Percentiles rank a stretch among this genome's conserved stretches.
Evolutionary conservation across 2,329 filamentous ascomycete genomes (phyloP).

Genomic region (Ascochyta pisi): DNA sequence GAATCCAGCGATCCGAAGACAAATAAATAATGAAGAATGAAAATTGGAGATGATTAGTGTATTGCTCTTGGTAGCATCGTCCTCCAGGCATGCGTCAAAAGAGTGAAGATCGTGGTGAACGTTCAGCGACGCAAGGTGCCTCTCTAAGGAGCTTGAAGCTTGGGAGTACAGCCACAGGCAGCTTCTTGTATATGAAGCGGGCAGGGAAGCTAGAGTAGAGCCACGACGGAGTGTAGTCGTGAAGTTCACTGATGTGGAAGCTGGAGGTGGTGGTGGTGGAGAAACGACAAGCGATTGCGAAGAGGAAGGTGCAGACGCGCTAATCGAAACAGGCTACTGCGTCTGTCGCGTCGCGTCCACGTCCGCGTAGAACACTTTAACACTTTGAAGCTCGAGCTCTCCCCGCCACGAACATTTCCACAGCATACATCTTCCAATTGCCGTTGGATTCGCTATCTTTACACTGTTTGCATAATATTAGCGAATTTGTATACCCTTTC

Average conservation of each 20-base stretch:
- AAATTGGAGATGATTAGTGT: too few relatives aligned
- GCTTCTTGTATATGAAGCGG: neutral
- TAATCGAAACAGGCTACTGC: neutral
- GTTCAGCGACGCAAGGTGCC: too few relatives aligned
- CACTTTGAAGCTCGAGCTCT: constrained; percentile 19
- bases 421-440: neutral
- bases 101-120: too few relatives aligned
- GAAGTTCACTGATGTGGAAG: neutral
- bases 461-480: neutral
- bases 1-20: too few relatives aligned
- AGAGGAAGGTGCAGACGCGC: neutral
- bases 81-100: too few relatives aligned
- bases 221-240: neutral
- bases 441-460: neutral
- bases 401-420: constrained; percentile 16
- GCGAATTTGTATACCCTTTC: neutral
- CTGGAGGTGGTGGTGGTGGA: neutral
- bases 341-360: constrained; percentile 13
- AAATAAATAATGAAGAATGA: too few relatives aligned
- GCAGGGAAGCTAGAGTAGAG: neutral
- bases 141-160: too few relatives aligned
- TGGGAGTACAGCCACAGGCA: neutral
- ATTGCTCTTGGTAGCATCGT: too few relatives aligned
- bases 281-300: neutral
- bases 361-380: constrained; percentile 1